Evolutionary conservation across 192 early-diverging fungal species (phyloP), one percentile per base, ranked within the genome.

Genomic region (Backusella psychrophila): DNA sequence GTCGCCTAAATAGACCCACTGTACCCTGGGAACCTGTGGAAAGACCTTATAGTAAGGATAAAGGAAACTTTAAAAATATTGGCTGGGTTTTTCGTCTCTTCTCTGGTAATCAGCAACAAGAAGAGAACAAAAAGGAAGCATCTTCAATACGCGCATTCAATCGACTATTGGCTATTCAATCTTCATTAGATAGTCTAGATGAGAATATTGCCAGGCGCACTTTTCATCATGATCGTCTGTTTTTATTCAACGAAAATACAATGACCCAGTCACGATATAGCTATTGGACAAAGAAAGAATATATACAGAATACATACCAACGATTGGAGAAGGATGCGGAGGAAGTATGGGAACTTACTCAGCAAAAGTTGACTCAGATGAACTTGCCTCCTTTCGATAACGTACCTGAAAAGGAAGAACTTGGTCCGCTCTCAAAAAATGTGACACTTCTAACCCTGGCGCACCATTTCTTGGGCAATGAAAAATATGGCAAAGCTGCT

Each of bases 11-110:
- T 56, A 85, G 83, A 70, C 86, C 87, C 6, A 78, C 82, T 0
- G 85, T 90, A 26, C 86, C 87, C 15, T 90, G 89, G 89, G 89
- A 90, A 72, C 77, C 84, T 3, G 78, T 72, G 66, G 83, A 87
- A 46, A 72, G 86, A 23, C 78, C 82, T 17, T 82, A 79, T 36
- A 79, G 77, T 35, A 69, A 78, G 11, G 76, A 85, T 67, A 86
- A 87, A 71, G 85, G 83, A 3, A 83, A 86, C 72, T 90, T 85
- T 66, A 84, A 79, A 68, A 85, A 77, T 34, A 80, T 87, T 1
- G 89, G 89, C 17, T 90, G 87, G 87, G 87, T 90, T 21, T 89
- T 86, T 75, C 83, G 89, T 26, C 73, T 90, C 12, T 90, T 90
- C 26, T 87, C 86, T 33, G 89, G 89, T 35, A 84, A 89, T 75